Percentiles rank a stretch among this genome's conserved stretches.
These are phyloP conservation scores for Pseudozyma hubeiensis DNA, from an alignment of 1,284 basidiomycete genomes.

Conservation along the genomic window DNA sequence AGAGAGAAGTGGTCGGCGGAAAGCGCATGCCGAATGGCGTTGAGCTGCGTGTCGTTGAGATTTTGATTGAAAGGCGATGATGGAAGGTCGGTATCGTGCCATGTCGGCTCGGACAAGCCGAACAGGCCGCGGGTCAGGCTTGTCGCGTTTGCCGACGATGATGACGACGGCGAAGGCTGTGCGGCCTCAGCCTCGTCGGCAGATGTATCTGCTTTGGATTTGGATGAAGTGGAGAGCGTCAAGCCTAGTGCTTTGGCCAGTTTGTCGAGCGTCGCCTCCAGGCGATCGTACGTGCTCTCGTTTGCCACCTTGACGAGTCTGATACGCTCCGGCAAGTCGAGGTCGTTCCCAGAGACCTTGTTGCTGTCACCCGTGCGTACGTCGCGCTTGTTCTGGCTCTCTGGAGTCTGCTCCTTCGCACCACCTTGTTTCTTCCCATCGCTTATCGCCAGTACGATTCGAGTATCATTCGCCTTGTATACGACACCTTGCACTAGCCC, in stretches of 20 bases:
- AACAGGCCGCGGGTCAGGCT: slow-evolving; percentile 59
- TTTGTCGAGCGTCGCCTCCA: slow-evolving; percentile 48
- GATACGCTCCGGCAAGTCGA: slow-evolving; percentile 85
- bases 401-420: slow-evolving; percentile 1
- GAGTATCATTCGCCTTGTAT: slow-evolving; percentile 34
- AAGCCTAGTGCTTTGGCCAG: slow-evolving; percentile 45
- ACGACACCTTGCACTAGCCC: slow-evolving; percentile 43
- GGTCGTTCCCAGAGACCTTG: slow-evolving; percentile 73
- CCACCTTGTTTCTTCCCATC: slow-evolving; percentile 20
- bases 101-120: slow-evolving; percentile 52
- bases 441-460: slow-evolving; percentile 32
- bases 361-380: slow-evolving; percentile 65
- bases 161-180: slow-evolving; percentile 11
- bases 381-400: slow-evolving; percentile 33
- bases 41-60: slow-evolving; percentile 85
- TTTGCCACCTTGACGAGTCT: slow-evolving; percentile 90
- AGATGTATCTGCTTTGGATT: slow-evolving; percentile 21
- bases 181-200: slow-evolving; percentile 28
- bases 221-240: slow-evolving; percentile 7
- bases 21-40: slow-evolving; percentile 81
- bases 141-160: slow-evolving; percentile 16
- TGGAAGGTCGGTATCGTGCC: slow-evolving; percentile 17
- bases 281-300: slow-evolving; percentile 86
- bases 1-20: slow-evolving; percentile 81
- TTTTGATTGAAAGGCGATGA: slow-evolving; percentile 78